Evolutionary conservation across 75 land plant species (phyloP).

Genomic region (Selaginella tamariscina): DNA sequence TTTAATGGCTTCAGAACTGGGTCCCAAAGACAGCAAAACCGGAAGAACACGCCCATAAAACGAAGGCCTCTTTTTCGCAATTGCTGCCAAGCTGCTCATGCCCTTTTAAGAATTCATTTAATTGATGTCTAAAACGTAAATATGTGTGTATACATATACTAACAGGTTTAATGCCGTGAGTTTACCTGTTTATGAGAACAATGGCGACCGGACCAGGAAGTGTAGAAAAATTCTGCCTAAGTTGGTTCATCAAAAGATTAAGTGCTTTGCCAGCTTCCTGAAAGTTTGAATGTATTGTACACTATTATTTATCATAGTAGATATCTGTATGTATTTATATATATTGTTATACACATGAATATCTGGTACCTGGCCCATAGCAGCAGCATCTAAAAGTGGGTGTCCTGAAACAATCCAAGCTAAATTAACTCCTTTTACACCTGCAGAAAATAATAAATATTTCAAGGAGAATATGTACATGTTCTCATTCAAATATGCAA

Average conservation of each 20-base stretch:
- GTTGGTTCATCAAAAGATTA: slow-evolving; percentile 65
- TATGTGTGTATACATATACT: too few relatives aligned
- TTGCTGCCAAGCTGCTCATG: slow-evolving; percentile 59
- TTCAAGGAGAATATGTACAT: background rate
- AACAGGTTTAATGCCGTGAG: too few relatives aligned
- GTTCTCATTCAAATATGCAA: background rate
- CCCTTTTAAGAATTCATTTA: slow-evolving; percentile 7
- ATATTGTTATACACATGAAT: too few relatives aligned
- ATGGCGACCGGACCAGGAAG: slow-evolving; percentile 57
- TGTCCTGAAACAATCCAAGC: slow-evolving; percentile 82
- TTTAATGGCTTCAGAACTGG: slow-evolving; percentile 43
- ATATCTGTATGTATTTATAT: too few relatives aligned
- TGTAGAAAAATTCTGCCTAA: slow-evolving; percentile 43
- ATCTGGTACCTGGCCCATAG: too few relatives aligned
- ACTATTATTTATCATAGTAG: too few relatives aligned
- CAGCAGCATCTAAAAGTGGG: slow-evolving; percentile 59
- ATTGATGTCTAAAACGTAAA: background rate
- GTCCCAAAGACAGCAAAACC: slow-evolving; percentile 63
- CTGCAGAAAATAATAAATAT: background rate
- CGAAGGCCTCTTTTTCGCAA: slow-evolving; percentile 79
- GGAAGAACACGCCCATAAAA: slow-evolving; percentile 89
- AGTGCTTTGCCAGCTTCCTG: slow-evolving; percentile 72
- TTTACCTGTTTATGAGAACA: slow-evolving; percentile 82
- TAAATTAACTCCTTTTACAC: slow-evolving; percentile 42
- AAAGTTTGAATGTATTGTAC: too few relatives aligned